These are phyloP conservation scores for Vitis hybrid DNA, from an alignment of 177 flowering plant species.

Conservation along the genomic window DNA sequence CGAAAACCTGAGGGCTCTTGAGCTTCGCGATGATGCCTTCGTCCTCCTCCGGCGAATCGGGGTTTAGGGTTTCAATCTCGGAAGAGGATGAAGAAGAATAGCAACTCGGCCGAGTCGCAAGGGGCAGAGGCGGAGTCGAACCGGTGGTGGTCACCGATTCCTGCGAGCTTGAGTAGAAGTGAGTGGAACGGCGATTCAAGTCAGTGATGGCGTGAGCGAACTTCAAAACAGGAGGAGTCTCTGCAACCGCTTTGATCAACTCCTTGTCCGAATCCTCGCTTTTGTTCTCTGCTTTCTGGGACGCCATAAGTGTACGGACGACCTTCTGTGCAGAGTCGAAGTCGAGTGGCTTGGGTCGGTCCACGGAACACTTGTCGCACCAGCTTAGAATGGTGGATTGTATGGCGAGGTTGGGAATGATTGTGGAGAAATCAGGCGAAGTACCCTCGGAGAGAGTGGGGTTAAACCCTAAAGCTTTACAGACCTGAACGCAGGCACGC, in stretches of 20 bases:
- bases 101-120: conserved; percentile 42
- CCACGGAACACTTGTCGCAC: conserved; percentile 22
- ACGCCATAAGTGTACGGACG: conserved; percentile 28
- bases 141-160: conserved; percentile 29
- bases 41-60: conserved; percentile 31
- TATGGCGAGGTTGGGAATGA: conserved; percentile 68
- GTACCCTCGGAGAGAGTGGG: conserved; percentile 40
- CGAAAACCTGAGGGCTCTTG: conserved; percentile 35
- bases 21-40: conserved; percentile 35
- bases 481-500: conserved; percentile 40
- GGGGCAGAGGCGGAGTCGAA: conserved; percentile 25
- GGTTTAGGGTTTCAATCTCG: conserved; percentile 28
- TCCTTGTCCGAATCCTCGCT: conserved; percentile 5
- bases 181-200: conserved; percentile 20
- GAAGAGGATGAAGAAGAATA: conserved; percentile 50
- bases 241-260: conserved; percentile 17
- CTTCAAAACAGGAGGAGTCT: conserved; percentile 7
- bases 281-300: background rate
- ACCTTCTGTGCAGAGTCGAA: conserved; percentile 26
- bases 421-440: conserved; percentile 50
- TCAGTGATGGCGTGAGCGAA: conserved; percentile 28
- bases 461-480: conserved; percentile 28
- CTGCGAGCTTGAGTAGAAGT: conserved; percentile 29
- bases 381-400: conserved; percentile 54
- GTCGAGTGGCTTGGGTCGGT: conserved; percentile 38